A percentile compares a stretch with the other conserved stretches of the same genome.
phyloP scores from a whole-genome alignment of 176 grass and related monocot genomes.

The Carex parvula region DNA sequence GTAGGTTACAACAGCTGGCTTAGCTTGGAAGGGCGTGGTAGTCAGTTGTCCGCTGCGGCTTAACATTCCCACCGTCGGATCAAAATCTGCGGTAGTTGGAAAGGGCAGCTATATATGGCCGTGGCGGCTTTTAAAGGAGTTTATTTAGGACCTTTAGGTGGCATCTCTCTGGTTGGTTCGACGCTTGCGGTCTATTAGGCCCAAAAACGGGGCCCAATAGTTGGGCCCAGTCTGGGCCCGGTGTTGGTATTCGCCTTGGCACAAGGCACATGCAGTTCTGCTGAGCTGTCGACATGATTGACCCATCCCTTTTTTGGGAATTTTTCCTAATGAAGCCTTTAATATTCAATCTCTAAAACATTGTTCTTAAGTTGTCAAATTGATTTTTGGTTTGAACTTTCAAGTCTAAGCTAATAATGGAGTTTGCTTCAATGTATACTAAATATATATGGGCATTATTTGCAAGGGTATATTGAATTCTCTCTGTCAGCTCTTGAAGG shows the following conservation, averaged over 20 bases:
- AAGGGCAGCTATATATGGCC: neutral
- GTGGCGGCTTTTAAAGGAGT: slow-evolving; percentile 7
- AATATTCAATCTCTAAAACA: neutral
- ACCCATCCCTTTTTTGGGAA: neutral
- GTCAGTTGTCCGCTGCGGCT: slow-evolving; percentile 20
- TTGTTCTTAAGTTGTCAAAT: slow-evolving; percentile 8
- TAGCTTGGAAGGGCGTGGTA: neutral
- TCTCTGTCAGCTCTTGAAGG: neutral
- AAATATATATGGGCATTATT: neutral
- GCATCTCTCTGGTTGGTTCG: neutral
- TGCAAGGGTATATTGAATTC: neutral
- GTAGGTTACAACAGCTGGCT: neutral
- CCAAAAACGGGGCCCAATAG: neutral
- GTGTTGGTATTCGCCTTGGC: neutral
- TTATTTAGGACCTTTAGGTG: neutral
- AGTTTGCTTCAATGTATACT: neutral
- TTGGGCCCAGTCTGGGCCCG: neutral
- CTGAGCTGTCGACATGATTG: slow-evolving; percentile 9
- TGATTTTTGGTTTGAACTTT: neutral
- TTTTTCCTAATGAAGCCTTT: neutral
- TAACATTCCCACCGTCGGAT: slow-evolving; percentile 32
- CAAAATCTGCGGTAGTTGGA: slow-evolving; percentile 31
- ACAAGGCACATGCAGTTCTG: neutral
- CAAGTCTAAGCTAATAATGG: slow-evolving; percentile 4
- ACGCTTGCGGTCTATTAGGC: neutral